A percentile compares a stretch with the other conserved stretches of the same genome.
Conservation (phyloP, 108 stramenopile species). For the Pseudonitzschia pungens region DNA sequence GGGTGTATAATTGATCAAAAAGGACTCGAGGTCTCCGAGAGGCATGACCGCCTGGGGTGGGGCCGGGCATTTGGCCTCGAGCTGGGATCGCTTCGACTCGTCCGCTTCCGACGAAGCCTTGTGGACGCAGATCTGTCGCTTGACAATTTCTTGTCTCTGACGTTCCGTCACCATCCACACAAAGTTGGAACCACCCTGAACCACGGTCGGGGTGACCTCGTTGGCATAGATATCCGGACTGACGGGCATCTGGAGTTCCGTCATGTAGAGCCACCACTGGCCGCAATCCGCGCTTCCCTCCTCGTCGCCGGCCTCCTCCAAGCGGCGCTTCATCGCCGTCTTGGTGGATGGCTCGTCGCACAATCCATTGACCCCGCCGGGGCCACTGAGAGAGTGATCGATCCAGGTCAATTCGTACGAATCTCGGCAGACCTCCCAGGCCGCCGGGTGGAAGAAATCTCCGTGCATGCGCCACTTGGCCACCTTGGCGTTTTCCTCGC, state of each 20-base stretch:
- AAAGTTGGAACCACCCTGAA: constrained; percentile 82
- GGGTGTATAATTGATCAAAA: constrained; percentile 83
- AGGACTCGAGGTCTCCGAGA: constrained; percentile 79
- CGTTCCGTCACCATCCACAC: constrained; percentile 88
- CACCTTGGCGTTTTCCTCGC: constrained; percentile 86
- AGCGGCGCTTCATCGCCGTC: constrained; percentile 18
- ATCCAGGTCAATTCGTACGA: constrained; percentile 88
- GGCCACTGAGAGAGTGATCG: constrained; percentile 66
- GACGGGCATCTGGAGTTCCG: constrained; percentile 85
- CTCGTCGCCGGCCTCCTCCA: constrained; percentile 28
- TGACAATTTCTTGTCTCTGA: constrained; percentile 74
- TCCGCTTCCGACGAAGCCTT: constrained; percentile 13
- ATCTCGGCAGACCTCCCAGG: constrained; percentile 89
- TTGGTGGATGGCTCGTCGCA: constrained; percentile 41
- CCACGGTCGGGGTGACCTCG: constrained; percentile 66
- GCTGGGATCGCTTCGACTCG: constrained; percentile 9
- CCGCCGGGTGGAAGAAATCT: constrained; percentile 88
- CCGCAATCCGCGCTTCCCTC: constrained; percentile 48
- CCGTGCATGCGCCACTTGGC: constrained; percentile 78
- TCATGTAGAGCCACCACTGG: constrained; percentile 91
- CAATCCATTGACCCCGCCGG: constrained; percentile 68
- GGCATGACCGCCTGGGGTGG: constrained; percentile 81
- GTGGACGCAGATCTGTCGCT: constrained; percentile 61
- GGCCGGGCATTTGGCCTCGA: constrained; percentile 48
- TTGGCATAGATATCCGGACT: constrained; percentile 85